A percentile compares a stretch with the other conserved stretches of the same genome.
Evolutionary conservation across 805 yeast species (phyloP).

Genomic region (Saccharomyces kudriavzevii): DNA sequence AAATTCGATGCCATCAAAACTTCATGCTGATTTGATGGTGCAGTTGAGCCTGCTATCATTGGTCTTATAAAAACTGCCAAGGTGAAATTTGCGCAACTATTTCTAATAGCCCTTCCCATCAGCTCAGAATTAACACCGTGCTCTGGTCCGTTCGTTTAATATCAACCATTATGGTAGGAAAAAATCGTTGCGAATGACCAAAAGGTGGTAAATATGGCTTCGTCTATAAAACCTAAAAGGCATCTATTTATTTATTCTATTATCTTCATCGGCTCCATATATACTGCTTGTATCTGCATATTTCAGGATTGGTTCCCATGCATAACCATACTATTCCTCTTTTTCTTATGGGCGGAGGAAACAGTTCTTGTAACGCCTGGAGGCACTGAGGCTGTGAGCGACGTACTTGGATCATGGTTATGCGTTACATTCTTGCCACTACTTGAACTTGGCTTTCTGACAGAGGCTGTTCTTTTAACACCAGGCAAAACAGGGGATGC

Average conservation of each 20-base stretch:
- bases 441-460: conserved; percentile 5
- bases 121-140: background rate
- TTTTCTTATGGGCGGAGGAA: conserved; percentile 1
- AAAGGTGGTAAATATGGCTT: background rate
- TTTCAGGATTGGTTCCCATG: background rate
- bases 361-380: background rate
- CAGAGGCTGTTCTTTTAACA: conserved; percentile 10
- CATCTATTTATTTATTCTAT: background rate
- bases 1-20: background rate
- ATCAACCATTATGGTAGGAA: background rate
- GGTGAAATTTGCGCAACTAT: background rate
- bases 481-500: conserved; percentile 10
- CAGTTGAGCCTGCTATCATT: background rate
- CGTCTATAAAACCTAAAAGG: background rate
- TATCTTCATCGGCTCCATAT: background rate
- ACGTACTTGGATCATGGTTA: conserved; percentile 1
- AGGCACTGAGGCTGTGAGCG: conserved; percentile 1
- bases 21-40: background rate
- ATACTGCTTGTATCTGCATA: background rate
- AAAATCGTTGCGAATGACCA: background rate
- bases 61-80: background rate
- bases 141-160: background rate
- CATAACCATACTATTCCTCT: conserved; percentile 5
- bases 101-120: background rate
- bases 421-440: background rate